Conservation (phyloP, 1,139 yeast genomes). For the Candida smagusa region DNA sequence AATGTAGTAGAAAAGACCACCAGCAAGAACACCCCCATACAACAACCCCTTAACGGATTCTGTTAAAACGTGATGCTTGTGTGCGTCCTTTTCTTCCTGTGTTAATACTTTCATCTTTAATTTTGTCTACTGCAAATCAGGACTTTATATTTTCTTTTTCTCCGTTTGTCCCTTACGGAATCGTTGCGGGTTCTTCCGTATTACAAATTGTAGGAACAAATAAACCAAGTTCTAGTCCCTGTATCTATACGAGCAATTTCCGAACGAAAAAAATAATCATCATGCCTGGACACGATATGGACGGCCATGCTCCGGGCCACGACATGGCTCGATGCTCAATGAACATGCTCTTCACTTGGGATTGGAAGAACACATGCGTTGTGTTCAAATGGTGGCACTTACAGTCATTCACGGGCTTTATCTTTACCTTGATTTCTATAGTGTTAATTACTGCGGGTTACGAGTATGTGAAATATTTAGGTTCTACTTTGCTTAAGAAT, state of each 20-base stretch:
- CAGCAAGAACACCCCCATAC: slow-evolving; percentile 34
- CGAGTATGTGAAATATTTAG: slow-evolving; percentile 50
- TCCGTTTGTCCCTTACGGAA: too few species aligned
- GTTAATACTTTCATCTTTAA: slow-evolving; percentile 36
- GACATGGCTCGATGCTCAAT: slow-evolving; percentile 51
- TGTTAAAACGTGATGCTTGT: slow-evolving; percentile 30
- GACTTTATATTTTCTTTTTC: too few species aligned
- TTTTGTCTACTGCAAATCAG: too few species aligned
- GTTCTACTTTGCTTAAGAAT: slow-evolving; percentile 29
- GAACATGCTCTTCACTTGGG: slow-evolving; percentile 86
- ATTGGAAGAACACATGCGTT: slow-evolving; percentile 67
- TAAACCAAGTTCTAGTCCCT: too few species aligned
- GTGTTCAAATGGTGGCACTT: slow-evolving; percentile 81
- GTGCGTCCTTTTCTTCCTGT: slow-evolving; percentile 42
- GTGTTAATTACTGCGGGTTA: slow-evolving; percentile 53
- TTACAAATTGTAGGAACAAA: too few species aligned
- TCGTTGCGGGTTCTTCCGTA: too few species aligned
- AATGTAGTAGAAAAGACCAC: slow-evolving; percentile 33
- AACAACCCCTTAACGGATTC: slow-evolving; percentile 43
- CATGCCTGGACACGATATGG: slow-evolving; percentile 50
- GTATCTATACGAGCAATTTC: too few species aligned
- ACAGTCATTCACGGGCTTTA: slow-evolving; percentile 46
- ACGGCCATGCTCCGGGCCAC: slow-evolving; percentile 18
- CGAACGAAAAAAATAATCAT: too few species aligned
- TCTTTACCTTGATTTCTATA: slow-evolving; percentile 51